These are phyloP conservation scores for Coprinellus micaceus DNA, from an alignment of 768 basidiomycete species.

Conservation along the genomic window DNA sequence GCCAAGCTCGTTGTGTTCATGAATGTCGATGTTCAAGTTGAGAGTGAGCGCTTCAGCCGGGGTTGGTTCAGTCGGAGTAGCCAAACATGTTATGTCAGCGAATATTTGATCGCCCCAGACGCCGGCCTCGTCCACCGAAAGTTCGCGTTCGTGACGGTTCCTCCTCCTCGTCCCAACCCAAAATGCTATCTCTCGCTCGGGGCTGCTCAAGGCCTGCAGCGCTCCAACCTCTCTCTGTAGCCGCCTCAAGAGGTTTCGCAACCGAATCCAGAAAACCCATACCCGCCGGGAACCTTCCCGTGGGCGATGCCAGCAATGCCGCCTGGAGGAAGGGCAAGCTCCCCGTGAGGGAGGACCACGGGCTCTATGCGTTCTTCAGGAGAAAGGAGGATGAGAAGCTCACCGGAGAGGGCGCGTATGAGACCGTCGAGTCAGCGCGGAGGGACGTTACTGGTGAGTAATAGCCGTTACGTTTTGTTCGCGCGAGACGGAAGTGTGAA, in stretches of 20 bases:
- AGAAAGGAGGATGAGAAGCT: conserved; percentile 43
- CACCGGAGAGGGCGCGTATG: conserved; percentile 47
- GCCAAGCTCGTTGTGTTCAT: too few relatives aligned
- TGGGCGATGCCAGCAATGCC: not conserved
- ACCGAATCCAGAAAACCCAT: not conserved
- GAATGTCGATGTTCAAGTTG: too few relatives aligned
- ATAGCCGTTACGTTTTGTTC: not conserved
- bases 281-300: not conserved
- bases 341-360: conserved; percentile 56
- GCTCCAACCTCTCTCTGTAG: not conserved
- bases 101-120: conserved; percentile 1
- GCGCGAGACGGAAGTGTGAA: not conserved
- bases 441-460: conserved; percentile 26
- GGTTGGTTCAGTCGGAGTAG: not conserved
- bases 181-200: conserved; percentile 1
- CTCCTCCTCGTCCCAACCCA: not conserved
- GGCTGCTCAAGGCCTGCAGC: not conserved
- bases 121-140: not conserved
- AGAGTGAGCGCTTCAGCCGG: too few relatives aligned
- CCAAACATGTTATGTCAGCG: conserved; percentile 2
- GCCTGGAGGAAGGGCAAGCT: conserved; percentile 22
- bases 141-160: not conserved
- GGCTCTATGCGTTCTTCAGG: conserved; percentile 76
- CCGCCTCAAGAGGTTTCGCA: not conserved
- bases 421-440: conserved; percentile 39